Evolutionary conservation across 2,329 filamentous ascomycete species (phyloP).

Genomic region (Ploettnerulaceae sp.): DNA sequence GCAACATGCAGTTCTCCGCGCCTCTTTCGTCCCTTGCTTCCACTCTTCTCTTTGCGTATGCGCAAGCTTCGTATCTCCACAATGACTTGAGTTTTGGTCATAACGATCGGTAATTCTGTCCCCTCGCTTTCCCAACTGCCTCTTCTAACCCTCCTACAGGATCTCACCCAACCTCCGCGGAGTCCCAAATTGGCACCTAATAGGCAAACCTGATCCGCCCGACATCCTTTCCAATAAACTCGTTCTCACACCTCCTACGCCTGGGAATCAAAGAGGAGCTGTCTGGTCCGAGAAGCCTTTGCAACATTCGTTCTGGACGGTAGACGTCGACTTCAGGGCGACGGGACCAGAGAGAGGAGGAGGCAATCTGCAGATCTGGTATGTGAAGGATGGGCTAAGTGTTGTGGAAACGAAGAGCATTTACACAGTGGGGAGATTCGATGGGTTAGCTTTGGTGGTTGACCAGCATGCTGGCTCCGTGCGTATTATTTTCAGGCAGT

Average conservation of each 20-base stretch:
- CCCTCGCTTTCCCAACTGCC: neutral
- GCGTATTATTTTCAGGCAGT: conserved; percentile 19
- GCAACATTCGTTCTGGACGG: conserved; percentile 66
- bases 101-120: conserved; percentile 29
- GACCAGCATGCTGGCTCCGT: conserved; percentile 73
- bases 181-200: conserved; percentile 31
- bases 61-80: conserved; percentile 32
- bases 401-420: conserved; percentile 69
- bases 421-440: conserved; percentile 79
- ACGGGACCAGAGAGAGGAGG: conserved; percentile 79
- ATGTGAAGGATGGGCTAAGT: conserved; percentile 63
- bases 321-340: conserved; percentile 82
- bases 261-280: conserved; percentile 78
- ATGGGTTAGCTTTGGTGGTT: conserved; percentile 82
- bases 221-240: conserved; percentile 81
- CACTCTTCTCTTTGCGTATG: conserved; percentile 26
- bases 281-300: conserved; percentile 69
- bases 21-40: conserved; percentile 27
- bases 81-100: conserved; percentile 43
- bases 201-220: conserved; percentile 46
- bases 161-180: conserved; percentile 31
- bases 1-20: conserved; percentile 26
- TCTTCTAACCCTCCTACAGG: conserved; percentile 20
- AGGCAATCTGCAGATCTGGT: conserved; percentile 93
- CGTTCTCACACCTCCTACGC: conserved; percentile 82